Conservation (phyloP, 2,329 filamentous ascomycete genomes). For the Hymenoscyphus fraxineus region DNA sequence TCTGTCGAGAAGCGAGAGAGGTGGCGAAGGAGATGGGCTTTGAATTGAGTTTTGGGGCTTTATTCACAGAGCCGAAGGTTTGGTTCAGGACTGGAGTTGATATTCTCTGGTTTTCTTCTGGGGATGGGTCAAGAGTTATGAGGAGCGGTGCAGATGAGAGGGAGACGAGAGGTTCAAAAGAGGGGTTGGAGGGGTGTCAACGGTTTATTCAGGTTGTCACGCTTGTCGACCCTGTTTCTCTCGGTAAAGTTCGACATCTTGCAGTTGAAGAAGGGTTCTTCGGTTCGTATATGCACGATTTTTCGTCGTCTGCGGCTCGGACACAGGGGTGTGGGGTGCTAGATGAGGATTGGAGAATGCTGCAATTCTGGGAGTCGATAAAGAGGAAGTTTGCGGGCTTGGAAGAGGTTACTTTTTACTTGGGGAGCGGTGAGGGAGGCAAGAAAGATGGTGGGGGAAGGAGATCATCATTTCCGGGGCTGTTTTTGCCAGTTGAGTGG, state of each 20-base stretch:
- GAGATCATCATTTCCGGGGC: background rate
- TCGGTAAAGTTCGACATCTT: background rate
- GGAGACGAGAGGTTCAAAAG: background rate
- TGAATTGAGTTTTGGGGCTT: background rate
- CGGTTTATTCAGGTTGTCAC: background rate
- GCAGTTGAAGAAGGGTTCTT: conserved; percentile 22
- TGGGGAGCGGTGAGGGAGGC: background rate
- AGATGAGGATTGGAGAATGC: conserved; percentile 8
- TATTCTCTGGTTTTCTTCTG: background rate
- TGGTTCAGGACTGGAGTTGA: background rate
- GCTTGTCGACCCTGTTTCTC: background rate
- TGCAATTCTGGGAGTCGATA: conserved; percentile 22
- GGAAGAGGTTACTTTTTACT: conserved; percentile 14
- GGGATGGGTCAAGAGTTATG: background rate
- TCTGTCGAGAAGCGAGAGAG: background rate
- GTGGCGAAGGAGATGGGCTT: background rate
- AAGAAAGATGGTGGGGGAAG: background rate
- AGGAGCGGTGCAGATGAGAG: no score
- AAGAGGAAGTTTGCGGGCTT: conserved; percentile 14
- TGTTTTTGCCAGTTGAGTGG: conserved; percentile 5
- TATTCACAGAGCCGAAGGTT: background rate
- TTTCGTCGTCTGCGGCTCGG: no score
- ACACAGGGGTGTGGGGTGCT: background rate
- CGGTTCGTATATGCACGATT: background rate
- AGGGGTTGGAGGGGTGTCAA: background rate